phyloP scores from a whole-genome alignment of 257 asterid genomes.

The Buddleja alternifolia region DNA sequence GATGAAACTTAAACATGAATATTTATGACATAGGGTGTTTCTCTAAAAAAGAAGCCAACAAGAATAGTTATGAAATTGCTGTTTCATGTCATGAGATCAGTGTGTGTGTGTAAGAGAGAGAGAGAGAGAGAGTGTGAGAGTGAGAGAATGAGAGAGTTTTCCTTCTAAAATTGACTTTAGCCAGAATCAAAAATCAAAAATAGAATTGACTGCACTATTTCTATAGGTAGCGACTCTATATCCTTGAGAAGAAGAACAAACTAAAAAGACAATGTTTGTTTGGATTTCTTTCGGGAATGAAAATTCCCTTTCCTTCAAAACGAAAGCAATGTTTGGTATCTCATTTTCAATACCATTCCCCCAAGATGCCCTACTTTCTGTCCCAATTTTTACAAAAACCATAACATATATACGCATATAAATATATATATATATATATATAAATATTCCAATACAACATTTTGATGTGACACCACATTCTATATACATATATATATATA shows the following conservation, averaged over 20 bases:
- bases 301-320: no score
- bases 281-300: no score
- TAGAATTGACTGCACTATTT: neutral
- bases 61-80: neutral
- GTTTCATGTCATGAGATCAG: neutral
- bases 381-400: no score
- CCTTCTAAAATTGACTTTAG: neutral
- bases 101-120: neutral
- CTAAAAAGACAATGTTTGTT: neutral
- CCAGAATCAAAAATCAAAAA: slow-evolving; percentile 3
- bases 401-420: no score
- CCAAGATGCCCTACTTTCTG: no score
- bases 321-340: no score
- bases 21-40: neutral
- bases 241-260: neutral
- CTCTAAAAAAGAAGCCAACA: neutral
- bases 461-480: no score
- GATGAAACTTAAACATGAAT: neutral
- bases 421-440: no score
- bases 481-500: no score
- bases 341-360: no score
- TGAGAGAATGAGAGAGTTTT: neutral
- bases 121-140: neutral
- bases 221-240: neutral
- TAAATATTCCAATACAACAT: no score